Conservation (phyloP, 2,329 filamentous ascomycete species). For the Huntiella bhutanensis region DNA sequence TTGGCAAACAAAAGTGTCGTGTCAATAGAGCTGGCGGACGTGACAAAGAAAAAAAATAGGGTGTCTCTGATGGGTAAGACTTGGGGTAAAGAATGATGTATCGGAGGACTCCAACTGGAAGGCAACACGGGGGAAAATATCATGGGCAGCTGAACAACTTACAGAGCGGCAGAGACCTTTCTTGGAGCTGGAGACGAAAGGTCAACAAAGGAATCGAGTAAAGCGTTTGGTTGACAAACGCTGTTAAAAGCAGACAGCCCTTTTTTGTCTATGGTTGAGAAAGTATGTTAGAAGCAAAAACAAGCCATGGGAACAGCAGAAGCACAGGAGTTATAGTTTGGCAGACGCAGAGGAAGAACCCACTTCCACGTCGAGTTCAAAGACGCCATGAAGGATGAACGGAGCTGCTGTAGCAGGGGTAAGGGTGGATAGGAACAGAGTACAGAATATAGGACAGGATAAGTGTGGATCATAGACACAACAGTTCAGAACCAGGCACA, state of each 20-base stretch:
- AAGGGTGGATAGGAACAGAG: slow-evolving; percentile 6
- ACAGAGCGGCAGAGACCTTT: no score
- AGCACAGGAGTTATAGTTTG: slow-evolving; percentile 10
- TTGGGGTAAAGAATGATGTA: no score
- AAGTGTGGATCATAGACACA: background rate
- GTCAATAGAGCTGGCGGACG: background rate
- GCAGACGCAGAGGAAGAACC: slow-evolving; percentile 1
- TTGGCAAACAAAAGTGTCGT: background rate
- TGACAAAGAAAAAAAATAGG: background rate
- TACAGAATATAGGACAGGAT: slow-evolving; percentile 5
- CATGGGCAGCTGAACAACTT: no score
- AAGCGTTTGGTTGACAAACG: slow-evolving; percentile 4
- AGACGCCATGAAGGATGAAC: background rate
- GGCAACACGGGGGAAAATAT: no score
- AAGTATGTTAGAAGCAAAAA: slow-evolving; percentile 7
- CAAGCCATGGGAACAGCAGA: slow-evolving; percentile 1
- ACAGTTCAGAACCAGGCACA: no score
- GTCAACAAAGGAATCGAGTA: background rate
- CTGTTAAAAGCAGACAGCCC: background rate
- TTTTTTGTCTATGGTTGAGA: slow-evolving; percentile 3
- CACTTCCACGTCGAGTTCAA: background rate
- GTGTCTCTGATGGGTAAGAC: no score
- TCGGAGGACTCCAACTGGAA: no score
- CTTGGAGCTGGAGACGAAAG: background rate
- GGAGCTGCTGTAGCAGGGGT: background rate